A percentile compares a stretch with the other conserved stretches of the same genome.
phyloP scores from a whole-genome alignment of 2,329 filamentous ascomycete species.

The Coleophoma cylindrospora region DNA sequence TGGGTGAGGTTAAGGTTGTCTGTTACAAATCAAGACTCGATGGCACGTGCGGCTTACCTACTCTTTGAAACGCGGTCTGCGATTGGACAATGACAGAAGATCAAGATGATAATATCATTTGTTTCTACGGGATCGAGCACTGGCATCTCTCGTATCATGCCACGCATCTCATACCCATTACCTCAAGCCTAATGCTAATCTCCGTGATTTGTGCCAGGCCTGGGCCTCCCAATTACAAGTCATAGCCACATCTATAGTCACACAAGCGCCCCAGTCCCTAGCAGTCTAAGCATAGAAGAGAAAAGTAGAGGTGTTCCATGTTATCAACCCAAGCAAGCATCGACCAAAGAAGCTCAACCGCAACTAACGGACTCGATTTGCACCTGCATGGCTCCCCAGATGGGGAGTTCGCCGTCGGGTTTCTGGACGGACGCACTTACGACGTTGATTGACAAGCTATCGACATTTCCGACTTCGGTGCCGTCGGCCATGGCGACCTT shows the following conservation, averaged over 20 bases:
- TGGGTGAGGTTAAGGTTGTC: no score
- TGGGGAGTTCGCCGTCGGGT: background rate
- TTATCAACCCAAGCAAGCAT: background rate
- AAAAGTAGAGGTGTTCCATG: background rate
- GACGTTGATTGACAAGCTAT: background rate
- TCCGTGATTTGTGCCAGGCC: background rate
- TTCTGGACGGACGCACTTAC: background rate
- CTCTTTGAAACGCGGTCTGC: no score
- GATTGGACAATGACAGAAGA: background rate
- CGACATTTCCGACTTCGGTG: background rate
- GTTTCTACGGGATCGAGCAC: background rate
- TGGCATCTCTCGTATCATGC: background rate
- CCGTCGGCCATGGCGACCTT: constrained; percentile 16
- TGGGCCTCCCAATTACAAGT: background rate
- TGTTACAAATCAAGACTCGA: no score
- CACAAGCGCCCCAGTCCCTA: background rate
- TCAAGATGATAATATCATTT: background rate
- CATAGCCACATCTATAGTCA: background rate
- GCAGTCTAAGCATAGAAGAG: background rate
- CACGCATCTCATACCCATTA: background rate
- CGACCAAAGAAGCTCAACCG: background rate
- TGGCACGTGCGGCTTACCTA: no score
- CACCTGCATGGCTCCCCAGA: background rate
- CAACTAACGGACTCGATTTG: constrained; percentile 4
- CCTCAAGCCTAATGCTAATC: background rate